These are phyloP conservation scores for Euptelea pleiosperma DNA, from an alignment of 164 flowering plant genomes.

Conservation along the genomic window DNA sequence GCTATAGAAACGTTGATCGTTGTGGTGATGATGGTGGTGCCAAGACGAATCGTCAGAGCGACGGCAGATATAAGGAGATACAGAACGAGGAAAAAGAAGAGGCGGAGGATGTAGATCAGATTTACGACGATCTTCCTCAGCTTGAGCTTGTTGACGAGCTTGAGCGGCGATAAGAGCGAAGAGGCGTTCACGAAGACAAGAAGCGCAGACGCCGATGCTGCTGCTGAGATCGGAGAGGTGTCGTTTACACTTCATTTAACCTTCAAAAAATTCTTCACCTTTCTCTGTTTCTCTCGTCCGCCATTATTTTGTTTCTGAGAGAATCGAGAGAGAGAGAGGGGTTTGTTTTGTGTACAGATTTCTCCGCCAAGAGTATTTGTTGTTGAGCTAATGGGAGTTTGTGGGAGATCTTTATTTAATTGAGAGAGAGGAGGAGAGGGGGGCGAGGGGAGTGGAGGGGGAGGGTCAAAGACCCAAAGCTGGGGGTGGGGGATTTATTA, in stretches of 20 bases:
- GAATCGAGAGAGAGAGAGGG: not conserved
- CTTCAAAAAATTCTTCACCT: not conserved
- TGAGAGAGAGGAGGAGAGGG: slow-evolving; percentile 1
- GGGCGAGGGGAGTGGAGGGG: not conserved
- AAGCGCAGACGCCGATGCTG: slow-evolving; percentile 81
- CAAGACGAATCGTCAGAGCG: slow-evolving; percentile 38
- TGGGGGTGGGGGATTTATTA: not conserved
- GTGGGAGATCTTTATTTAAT: not conserved
- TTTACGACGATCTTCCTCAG: slow-evolving; percentile 31
- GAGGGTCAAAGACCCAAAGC: not conserved
- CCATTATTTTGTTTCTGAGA: not conserved
- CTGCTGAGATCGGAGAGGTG: slow-evolving; percentile 57
- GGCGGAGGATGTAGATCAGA: slow-evolving; percentile 40
- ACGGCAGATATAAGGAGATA: slow-evolving; percentile 67
- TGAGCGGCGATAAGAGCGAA: slow-evolving; percentile 51
- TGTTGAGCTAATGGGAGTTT: not conserved
- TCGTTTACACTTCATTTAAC: slow-evolving; percentile 71
- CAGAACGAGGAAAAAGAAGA: slow-evolving; percentile 74
- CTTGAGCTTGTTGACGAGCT: slow-evolving; percentile 30
- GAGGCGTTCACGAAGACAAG: slow-evolving; percentile 90
- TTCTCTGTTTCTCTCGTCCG: not conserved
- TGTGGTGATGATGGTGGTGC: slow-evolving; percentile 16
- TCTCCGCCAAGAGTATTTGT: not conserved
- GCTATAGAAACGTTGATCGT: slow-evolving; percentile 45
- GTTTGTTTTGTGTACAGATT: no score